Percentiles rank a stretch among this genome's conserved stretches.
Conservation (phyloP, 768 basidiomycete genomes). For the Amanita thiersii region DNA sequence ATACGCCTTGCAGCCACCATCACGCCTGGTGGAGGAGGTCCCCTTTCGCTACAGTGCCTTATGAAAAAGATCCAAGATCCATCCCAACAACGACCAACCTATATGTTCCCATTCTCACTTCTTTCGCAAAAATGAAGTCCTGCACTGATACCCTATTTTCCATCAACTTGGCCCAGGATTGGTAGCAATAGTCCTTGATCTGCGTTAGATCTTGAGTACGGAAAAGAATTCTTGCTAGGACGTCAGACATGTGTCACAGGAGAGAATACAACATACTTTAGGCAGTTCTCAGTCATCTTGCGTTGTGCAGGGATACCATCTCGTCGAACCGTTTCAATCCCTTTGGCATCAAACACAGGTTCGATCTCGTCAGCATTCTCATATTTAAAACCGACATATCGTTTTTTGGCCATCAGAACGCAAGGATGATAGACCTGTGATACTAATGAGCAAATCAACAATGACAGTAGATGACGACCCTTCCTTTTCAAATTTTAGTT, state of each 20-base stretch:
- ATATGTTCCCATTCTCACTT: conserved; percentile 90
- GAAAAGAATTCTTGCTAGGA: conserved; percentile 82
- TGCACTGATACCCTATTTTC: conserved; percentile 78
- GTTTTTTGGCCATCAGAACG: conserved; percentile 95
- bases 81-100: conserved; percentile 41
- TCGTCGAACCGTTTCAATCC: conserved; percentile 92
- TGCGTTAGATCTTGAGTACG: conserved; percentile 82
- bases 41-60: conserved; percentile 54
- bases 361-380: conserved; percentile 74
- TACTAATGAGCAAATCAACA: background rate
- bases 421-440: conserved; percentile 95
- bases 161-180: conserved; percentile 78
- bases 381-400: conserved; percentile 96
- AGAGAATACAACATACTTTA: conserved; percentile 53
- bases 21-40: conserved; percentile 86
- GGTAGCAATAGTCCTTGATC: conserved; percentile 82
- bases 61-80: background rate
- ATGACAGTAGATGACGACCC: conserved; percentile 2
- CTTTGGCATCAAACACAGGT: conserved; percentile 91
- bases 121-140: conserved; percentile 93
- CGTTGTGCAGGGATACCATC: conserved; percentile 87
- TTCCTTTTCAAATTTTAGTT: conserved; percentile 98
- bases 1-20: conserved; percentile 74
- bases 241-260: background rate
- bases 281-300: conserved; percentile 85